Evolutionary conservation across 2,329 filamentous ascomycete genomes (phyloP).

Genomic region (Fusarium burgessii): DNA sequence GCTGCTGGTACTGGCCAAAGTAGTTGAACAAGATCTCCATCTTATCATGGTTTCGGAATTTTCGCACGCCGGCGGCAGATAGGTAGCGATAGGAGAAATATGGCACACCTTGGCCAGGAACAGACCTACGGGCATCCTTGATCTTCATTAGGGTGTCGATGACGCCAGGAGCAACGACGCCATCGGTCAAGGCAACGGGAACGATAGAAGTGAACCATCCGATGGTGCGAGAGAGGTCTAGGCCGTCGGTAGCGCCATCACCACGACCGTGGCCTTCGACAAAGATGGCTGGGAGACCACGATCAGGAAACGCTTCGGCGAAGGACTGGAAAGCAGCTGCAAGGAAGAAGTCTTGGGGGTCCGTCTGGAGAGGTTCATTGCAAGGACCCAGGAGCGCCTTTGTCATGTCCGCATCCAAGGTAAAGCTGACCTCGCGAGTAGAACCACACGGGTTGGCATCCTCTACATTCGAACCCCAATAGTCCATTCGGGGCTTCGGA

Average conservation of each 20-base stretch:
- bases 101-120: neutral
- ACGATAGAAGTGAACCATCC: constrained; percentile 11
- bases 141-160: neutral
- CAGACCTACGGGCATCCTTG: neutral
- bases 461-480: neutral
- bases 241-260: neutral
- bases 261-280: neutral
- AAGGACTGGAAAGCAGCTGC: neutral
- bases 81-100: neutral
- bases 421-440: neutral
- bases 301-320: neutral
- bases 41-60: neutral
- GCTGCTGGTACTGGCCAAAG: constrained; percentile 1
- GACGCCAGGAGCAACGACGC: neutral
- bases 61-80: neutral
- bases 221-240: neutral
- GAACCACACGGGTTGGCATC: neutral
- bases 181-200: neutral
- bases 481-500: neutral
- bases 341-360: neutral
- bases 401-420: neutral
- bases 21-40: constrained; percentile 6
- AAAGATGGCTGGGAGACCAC: neutral
- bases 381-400: neutral
- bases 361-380: neutral